A percentile compares a stretch with the other conserved stretches of the same genome.
These are phyloP conservation scores for Phragmites australis DNA, from an alignment of 176 grass and related monocot species.

Conservation along the genomic window DNA sequence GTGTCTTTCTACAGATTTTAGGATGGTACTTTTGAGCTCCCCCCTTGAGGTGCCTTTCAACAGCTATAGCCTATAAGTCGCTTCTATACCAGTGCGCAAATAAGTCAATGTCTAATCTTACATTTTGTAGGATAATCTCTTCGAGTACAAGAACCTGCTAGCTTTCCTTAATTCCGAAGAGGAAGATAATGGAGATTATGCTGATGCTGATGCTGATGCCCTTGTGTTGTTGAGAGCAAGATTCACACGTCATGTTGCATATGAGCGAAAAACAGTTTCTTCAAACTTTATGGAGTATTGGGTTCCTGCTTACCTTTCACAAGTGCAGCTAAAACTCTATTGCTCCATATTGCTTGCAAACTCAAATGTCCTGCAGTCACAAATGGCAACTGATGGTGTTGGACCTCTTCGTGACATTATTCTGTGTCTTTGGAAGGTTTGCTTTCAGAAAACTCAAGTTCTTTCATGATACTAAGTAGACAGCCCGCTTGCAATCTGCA, in stretches of 20 bases:
- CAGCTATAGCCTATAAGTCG: slow-evolving; percentile 9
- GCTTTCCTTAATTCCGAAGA: slow-evolving; percentile 63
- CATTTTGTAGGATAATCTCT: slow-evolving; percentile 72
- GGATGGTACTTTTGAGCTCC: slow-evolving; percentile 75
- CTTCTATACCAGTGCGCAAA: slow-evolving; percentile 20
- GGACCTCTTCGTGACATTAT: slow-evolving; percentile 58
- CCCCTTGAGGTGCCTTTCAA: slow-evolving; percentile 53
- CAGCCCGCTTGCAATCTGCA: slow-evolving; percentile 23
- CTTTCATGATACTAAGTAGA: slow-evolving; percentile 20
- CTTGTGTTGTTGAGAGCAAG: slow-evolving; percentile 58
- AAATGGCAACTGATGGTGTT: slow-evolving; percentile 49
- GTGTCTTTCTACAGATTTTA: slow-evolving; percentile 59
- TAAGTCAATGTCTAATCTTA: slow-evolving; percentile 33
- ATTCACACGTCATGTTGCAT: slow-evolving; percentile 59
- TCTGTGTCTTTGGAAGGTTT: slow-evolving; percentile 70
- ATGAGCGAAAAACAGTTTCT: slow-evolving; percentile 57
- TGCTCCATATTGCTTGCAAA: slow-evolving; percentile 59
- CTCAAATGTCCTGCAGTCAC: slow-evolving; percentile 57
- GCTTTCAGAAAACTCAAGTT: slow-evolving; percentile 13
- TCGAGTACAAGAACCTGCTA: slow-evolving; percentile 59
- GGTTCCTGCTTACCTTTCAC: slow-evolving; percentile 74
- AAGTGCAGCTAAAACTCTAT: slow-evolving; percentile 75
- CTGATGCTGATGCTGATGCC: slow-evolving; percentile 30
- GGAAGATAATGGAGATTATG: slow-evolving; percentile 1
- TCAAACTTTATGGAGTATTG: slow-evolving; percentile 79